Evolutionary conservation across 2,329 filamentous ascomycete species (phyloP).

Genomic region (Beauveria bassiana): DNA sequence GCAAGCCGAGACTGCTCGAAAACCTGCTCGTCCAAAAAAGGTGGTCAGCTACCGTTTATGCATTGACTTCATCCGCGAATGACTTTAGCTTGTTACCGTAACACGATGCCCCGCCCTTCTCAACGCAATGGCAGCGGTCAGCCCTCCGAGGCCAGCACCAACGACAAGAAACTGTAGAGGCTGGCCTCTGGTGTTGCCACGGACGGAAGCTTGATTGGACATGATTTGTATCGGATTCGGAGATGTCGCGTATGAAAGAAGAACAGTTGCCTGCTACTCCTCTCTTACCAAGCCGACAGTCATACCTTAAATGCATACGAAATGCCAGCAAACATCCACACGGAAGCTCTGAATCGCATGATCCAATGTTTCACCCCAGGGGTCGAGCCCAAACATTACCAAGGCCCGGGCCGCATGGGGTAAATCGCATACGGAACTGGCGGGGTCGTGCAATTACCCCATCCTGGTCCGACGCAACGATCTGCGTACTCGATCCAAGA

Average conservation of each 20-base stretch:
- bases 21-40: constrained; percentile 25
- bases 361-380: too few species aligned
- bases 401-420: too few species aligned
- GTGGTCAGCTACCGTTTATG: not conserved
- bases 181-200: not conserved
- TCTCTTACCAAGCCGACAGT: too few species aligned
- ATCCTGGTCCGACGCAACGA: too few species aligned
- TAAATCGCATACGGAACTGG: too few species aligned
- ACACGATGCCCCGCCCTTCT: constrained; percentile 44
- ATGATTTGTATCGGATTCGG: not conserved
- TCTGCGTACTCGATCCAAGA: too few species aligned
- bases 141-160: constrained; percentile 43
- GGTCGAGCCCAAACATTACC: too few species aligned
- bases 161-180: constrained; percentile 17
- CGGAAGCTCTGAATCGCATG: too few species aligned
- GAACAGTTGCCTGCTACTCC: not conserved
- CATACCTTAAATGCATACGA: too few species aligned
- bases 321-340: too few species aligned
- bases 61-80: not conserved
- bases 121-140: constrained; percentile 44
- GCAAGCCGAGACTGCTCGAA: constrained; percentile 48
- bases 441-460: too few species aligned
- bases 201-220: not conserved
- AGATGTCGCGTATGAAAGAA: not conserved
- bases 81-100: not conserved